Base-by-base conservation (phyloP, 805 yeast species). In the Saturnispora sekii region DNA sequence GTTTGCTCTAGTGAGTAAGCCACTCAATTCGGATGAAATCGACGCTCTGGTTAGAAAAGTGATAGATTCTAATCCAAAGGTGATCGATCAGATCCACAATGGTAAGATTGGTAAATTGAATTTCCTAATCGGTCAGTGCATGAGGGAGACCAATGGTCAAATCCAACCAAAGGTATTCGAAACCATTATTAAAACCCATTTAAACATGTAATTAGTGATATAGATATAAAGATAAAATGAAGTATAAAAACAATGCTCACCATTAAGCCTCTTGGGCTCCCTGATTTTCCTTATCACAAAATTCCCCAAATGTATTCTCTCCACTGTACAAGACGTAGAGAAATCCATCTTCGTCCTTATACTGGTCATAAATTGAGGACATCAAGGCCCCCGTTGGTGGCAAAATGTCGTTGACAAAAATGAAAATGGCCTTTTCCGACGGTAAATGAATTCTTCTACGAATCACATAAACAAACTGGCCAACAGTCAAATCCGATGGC, bases 321-420 rank as follows among this genome's bases (percentile, higher is more conserved):
- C 98, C 97, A 6, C 96, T 85, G 69, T 90, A 90, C 51, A 95
- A 77, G 52, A 93, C 90, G 67, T 93, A 93, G 60, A 93, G 77
- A 66, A 93, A 93, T 32, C 98, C 98, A 63, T 93, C 98, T 60
- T 90, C 90, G 62, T 93, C 98, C 68, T 88, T 88, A 67, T 93
- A 96, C 65, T 93, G 97, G 58, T 89, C 95, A 61, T 93, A 93
- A 52, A 93, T 84, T 18, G 93, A 76, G 56, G 95, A 83, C 93
- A 93, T 87, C 54, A 93, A 75, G 14, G 97, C 95, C 16, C 97
- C 97, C 3, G 98, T 93, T 39, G 97, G 97, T 10, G 98, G 98
- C 55, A 93, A 74, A 46, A 93, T 88, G 63, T 93, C 98, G 61
- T 93, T 90, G 52, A 93, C 96, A 64, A 93, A 93, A 53, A 93